Evolutionary conservation across 352 stramenopile genomes (phyloP).

Genomic region (Phytopythium oedochilum): DNA sequence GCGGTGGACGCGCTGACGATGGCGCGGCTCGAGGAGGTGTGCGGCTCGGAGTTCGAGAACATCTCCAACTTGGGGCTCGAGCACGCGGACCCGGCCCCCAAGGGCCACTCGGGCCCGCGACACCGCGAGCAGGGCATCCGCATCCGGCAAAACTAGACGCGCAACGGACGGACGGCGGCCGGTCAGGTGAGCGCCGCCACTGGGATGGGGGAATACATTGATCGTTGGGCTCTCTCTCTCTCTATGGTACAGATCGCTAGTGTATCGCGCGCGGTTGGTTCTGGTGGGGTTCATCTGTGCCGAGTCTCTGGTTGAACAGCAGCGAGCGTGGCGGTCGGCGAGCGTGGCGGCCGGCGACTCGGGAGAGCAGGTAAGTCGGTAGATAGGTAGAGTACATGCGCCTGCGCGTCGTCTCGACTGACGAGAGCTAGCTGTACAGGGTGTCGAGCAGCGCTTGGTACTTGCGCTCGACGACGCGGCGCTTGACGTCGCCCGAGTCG

Average conservation of each 20-base stretch:
- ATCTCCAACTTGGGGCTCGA: conserved; percentile 64
- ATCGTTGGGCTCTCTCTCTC: neutral
- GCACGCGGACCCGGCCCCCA: conserved; percentile 53
- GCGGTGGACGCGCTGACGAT: conserved; percentile 49
- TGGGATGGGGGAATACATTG: neutral
- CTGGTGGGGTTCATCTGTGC: neutral
- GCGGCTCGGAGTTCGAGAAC: conserved; percentile 44
- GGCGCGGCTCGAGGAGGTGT: conserved; percentile 56
- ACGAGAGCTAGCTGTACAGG: conserved; percentile 63
- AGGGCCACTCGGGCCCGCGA: conserved; percentile 4
- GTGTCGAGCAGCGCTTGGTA: conserved; percentile 73
- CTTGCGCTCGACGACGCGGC: conserved; percentile 59
- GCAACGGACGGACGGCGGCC: neutral
- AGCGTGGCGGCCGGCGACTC: neutral
- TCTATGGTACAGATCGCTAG: conserved; percentile 1
- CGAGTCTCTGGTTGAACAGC: neutral
- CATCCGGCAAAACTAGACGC: conserved; percentile 67
- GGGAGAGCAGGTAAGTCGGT: neutral
- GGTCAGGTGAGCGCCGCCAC: neutral
- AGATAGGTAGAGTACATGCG: neutral
- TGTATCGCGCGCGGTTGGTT: neutral
- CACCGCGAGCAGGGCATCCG: conserved; percentile 79
- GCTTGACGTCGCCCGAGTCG: conserved; percentile 54
- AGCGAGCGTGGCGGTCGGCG: neutral
- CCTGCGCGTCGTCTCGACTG: neutral